phyloP scores from a whole-genome alignment of 768 basidiomycete genomes.

The Agaricus bisporus region DNA sequence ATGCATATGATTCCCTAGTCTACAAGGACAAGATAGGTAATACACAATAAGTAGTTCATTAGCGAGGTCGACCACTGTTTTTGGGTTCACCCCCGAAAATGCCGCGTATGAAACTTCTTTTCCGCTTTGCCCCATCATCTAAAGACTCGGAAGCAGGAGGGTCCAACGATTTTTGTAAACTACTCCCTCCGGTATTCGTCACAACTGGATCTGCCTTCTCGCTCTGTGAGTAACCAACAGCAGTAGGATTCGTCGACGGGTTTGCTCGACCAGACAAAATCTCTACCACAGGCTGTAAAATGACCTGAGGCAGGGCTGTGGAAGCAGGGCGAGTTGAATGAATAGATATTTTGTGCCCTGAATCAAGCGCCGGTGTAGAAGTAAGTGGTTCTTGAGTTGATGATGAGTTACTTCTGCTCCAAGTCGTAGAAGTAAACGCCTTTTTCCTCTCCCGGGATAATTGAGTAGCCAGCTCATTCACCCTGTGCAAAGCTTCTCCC shows the following conservation, averaged over 20 bases:
- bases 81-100: conserved; percentile 33
- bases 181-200: neutral
- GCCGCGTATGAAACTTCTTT: conserved; percentile 35
- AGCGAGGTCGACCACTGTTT: neutral
- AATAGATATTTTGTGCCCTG: neutral
- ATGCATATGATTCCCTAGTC: conserved; percentile 19
- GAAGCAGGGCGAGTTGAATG: neutral
- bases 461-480: conserved; percentile 51
- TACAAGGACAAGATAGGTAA: conserved; percentile 5
- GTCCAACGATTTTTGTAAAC: conserved; percentile 15
- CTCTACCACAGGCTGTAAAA: neutral
- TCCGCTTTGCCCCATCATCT: conserved; percentile 35
- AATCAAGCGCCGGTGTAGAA: neutral
- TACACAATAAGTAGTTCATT: neutral
- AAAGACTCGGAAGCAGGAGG: conserved; percentile 19
- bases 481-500: conserved; percentile 58
- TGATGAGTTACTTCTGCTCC: neutral
- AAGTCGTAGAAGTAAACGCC: conserved; percentile 14
- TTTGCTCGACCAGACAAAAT: neutral
- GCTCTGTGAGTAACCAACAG: neutral
- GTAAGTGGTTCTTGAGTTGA: neutral
- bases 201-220: neutral
- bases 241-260: neutral
- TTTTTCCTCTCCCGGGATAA: conserved; percentile 18
- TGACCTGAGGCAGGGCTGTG: neutral